These are phyloP conservation scores for Colletotrichum filicis DNA, from an alignment of 2,329 filamentous ascomycete genomes.

Conservation along the genomic window DNA sequence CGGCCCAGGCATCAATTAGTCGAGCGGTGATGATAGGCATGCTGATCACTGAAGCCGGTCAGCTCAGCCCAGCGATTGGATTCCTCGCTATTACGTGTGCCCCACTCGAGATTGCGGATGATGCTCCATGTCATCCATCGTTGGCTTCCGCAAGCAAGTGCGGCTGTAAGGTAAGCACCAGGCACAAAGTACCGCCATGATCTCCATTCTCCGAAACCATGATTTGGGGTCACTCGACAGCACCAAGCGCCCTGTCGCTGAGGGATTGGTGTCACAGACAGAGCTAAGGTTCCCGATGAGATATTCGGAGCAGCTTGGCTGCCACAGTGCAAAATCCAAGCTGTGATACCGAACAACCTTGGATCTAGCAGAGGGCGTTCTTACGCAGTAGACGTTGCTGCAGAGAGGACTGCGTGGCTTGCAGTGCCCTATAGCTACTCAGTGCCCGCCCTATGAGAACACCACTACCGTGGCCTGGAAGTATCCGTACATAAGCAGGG, in stretches of 20 bases:
- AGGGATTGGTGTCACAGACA: neutral
- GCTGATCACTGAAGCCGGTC: neutral
- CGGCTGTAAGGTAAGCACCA: neutral
- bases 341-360: neutral
- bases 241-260: neutral
- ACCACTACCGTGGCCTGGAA: neutral
- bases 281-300: neutral
- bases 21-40: slow-evolving; percentile 4
- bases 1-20: neutral
- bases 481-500: neutral
- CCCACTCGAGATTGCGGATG: neutral
- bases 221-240: neutral
- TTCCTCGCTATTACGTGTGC: neutral
- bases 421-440: no score
- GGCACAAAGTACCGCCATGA: neutral
- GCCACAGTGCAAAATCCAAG: neutral
- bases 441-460: no score
- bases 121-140: neutral
- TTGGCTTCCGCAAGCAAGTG: neutral
- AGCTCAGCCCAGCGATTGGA: neutral
- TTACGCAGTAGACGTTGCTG: no score
- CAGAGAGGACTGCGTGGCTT: neutral
- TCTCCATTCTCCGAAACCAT: neutral
- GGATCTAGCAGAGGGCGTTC: no score
- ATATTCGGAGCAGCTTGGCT: neutral